Evolutionary conservation across 2,329 filamentous ascomycete genomes (phyloP).

Genomic region (Phialemoniopsis sp.): DNA sequence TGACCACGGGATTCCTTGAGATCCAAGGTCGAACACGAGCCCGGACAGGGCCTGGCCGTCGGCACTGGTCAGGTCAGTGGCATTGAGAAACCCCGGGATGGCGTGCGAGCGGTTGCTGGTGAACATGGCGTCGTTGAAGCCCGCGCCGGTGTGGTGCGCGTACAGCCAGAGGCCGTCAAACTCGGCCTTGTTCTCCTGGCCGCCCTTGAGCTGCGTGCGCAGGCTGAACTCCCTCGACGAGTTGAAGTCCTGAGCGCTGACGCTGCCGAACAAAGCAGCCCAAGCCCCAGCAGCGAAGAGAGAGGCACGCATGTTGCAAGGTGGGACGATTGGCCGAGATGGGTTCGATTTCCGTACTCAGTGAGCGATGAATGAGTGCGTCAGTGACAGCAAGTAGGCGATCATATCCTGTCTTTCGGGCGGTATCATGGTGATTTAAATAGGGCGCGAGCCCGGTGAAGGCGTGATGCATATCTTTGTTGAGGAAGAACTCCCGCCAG

Average conservation of each 20-base stretch:
- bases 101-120: background rate
- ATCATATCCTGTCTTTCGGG: too few species aligned
- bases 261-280: too few species aligned
- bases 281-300: too few species aligned
- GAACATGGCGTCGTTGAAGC: slow-evolving; percentile 7
- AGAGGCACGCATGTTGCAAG: too few species aligned
- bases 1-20: background rate
- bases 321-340: too few species aligned
- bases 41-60: background rate
- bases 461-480: too few species aligned
- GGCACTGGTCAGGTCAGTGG: background rate
- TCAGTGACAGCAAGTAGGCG: too few species aligned
- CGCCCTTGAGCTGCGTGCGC: slow-evolving; percentile 1
- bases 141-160: slow-evolving; percentile 6
- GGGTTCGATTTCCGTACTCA: too few species aligned
- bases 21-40: slow-evolving; percentile 1
- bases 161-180: slow-evolving; percentile 5
- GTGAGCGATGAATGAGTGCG: too few species aligned
- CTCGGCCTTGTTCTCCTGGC: background rate
- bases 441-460: too few species aligned
- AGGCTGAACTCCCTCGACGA: background rate
- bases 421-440: too few species aligned
- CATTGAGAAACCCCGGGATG: background rate
- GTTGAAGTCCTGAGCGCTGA: background rate
- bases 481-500: too few species aligned